A percentile compares a stretch with the other conserved stretches of the same genome.
phyloP scores from a whole-genome alignment of 139 green algal species.

The Nannochloris sp. region DNA sequence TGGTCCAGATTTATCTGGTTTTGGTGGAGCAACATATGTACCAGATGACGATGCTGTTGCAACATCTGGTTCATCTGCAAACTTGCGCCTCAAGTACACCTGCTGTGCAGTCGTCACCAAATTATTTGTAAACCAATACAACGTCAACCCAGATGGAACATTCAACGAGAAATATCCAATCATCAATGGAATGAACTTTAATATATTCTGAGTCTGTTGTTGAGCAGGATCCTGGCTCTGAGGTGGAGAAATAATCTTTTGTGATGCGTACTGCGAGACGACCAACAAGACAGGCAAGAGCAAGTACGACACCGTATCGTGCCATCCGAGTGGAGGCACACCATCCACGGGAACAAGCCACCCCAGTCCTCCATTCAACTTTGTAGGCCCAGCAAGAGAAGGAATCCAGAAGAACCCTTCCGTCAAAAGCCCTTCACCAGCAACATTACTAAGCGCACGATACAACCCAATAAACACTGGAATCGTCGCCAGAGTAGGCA shows the following conservation, averaged over 20 bases:
- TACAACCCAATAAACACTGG: slow-evolving; percentile 95
- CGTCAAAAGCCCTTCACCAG: slow-evolving; percentile 75
- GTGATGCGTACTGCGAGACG: slow-evolving; percentile 58
- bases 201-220: slow-evolving; percentile 68
- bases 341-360: slow-evolving; percentile 69
- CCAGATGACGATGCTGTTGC: background rate
- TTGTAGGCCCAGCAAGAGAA: slow-evolving; percentile 73
- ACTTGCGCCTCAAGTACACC: slow-evolving; percentile 25
- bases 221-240: slow-evolving; percentile 50
- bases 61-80: slow-evolving; percentile 2
- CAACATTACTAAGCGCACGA: slow-evolving; percentile 80
- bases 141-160: slow-evolving; percentile 87
- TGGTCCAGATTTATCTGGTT: slow-evolving; percentile 15
- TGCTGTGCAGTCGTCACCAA: slow-evolving; percentile 84
- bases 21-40: slow-evolving; percentile 38
- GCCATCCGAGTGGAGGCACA: slow-evolving; percentile 56
- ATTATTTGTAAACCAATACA: slow-evolving; percentile 99
- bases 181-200: slow-evolving; percentile 97
- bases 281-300: slow-evolving; percentile 61
- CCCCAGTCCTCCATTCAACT: slow-evolving; percentile 38
- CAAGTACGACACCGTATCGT: slow-evolving; percentile 54
- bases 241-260: slow-evolving; percentile 63
- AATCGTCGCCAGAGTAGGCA: slow-evolving; percentile 86
- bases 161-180: slow-evolving; percentile 97
- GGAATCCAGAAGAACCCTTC: slow-evolving; percentile 94